These are phyloP conservation scores for Akanthomyces lecanii DNA, from an alignment of 2,329 filamentous ascomycete species.

Conservation along the genomic window DNA sequence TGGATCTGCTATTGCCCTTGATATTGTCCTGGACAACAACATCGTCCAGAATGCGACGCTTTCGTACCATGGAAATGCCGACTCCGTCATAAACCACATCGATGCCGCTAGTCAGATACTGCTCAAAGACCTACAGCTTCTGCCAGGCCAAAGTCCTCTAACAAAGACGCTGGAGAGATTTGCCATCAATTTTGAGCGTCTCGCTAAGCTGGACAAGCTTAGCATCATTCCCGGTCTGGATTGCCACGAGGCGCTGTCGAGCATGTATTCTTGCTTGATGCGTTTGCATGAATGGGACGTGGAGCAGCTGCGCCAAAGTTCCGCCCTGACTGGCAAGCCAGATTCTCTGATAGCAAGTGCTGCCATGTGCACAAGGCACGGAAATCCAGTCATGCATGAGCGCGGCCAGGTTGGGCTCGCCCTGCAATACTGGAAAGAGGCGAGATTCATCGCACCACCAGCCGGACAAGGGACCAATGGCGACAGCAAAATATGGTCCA, in stretches of 20 bases:
- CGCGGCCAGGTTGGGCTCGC: constrained; percentile 63
- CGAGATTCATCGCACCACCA: constrained; percentile 42
- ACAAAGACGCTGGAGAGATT: constrained; percentile 70
- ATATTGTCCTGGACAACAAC: constrained; percentile 59
- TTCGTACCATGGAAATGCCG: constrained; percentile 56
- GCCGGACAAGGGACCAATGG: constrained; percentile 35
- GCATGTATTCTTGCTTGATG: constrained; percentile 65
- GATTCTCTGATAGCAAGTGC: constrained; percentile 49
- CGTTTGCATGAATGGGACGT: constrained; percentile 70
- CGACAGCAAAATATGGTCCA: constrained; percentile 56
- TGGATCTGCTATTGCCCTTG: constrained; percentile 56
- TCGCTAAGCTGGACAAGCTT: constrained; percentile 67
- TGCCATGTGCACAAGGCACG: constrained; percentile 66
- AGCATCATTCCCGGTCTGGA: constrained; percentile 66
- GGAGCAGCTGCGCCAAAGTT: constrained; percentile 49
- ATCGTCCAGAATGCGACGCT: constrained; percentile 60
- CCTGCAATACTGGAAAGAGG: constrained; percentile 73
- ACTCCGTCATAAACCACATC: constrained; percentile 56
- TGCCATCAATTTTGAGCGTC: constrained; percentile 63
- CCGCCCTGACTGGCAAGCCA: constrained; percentile 39
- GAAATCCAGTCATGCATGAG: constrained; percentile 66
- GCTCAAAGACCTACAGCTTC: constrained; percentile 58
- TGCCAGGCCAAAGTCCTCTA: constrained; percentile 56
- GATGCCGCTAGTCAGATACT: constrained; percentile 63
- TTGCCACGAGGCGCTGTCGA: constrained; percentile 72